These are phyloP conservation scores for Rhododendron ovatum DNA, from an alignment of 148 eudicot genomes.

Conservation along the genomic window DNA sequence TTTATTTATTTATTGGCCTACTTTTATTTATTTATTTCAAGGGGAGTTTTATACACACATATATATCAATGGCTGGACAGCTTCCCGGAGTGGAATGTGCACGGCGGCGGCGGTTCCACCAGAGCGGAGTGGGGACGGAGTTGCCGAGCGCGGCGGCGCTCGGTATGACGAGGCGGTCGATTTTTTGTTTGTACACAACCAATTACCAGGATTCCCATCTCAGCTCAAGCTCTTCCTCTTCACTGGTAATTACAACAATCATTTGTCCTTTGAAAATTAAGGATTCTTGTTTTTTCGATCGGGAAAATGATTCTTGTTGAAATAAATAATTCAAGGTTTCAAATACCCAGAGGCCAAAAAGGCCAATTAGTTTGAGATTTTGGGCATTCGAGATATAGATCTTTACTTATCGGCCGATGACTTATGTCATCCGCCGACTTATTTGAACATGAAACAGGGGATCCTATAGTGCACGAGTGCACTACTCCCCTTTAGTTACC, in stretches of 20 bases:
- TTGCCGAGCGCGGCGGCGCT: neutral
- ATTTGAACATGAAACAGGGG: too few species aligned
- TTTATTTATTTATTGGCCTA: neutral
- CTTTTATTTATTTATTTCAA: neutral
- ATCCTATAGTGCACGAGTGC: too few species aligned
- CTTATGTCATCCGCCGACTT: too few species aligned
- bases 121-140: slow-evolving; percentile 20
- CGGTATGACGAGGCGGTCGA: slow-evolving; percentile 30
- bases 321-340: neutral
- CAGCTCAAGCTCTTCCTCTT: slow-evolving; percentile 17
- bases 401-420: too few species aligned
- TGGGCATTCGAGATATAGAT: too few species aligned
- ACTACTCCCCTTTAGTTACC: too few species aligned
- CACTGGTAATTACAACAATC: neutral
- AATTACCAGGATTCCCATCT: slow-evolving; percentile 22
- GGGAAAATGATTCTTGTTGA: neutral
- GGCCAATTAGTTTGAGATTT: neutral
- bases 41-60: neutral
- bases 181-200: slow-evolving; percentile 36
- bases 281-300: neutral
- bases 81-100: slow-evolving; percentile 79
- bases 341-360: neutral
- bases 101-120: slow-evolving; percentile 56
- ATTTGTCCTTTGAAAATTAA: neutral
- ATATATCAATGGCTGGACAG: slow-evolving; percentile 57